These are phyloP conservation scores for Whalleya microplaca DNA, from an alignment of 2,329 filamentous ascomycete species.

Conservation along the genomic window DNA sequence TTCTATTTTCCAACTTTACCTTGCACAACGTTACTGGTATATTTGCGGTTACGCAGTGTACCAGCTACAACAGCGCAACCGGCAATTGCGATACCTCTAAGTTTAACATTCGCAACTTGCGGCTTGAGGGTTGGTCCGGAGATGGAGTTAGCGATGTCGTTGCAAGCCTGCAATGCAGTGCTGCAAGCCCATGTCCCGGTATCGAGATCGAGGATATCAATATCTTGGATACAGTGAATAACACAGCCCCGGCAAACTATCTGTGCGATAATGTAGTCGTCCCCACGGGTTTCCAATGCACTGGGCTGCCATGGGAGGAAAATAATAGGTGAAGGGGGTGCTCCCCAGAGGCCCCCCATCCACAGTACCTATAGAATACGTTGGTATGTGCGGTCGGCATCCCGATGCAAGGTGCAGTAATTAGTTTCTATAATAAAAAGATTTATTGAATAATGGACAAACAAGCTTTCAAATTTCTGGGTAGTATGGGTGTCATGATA, in stretches of 20 bases:
- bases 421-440: too few relatives aligned
- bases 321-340: slow-evolving; percentile 1
- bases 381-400: too few relatives aligned
- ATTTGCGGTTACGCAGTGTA: slow-evolving; percentile 28
- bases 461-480: too few relatives aligned
- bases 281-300: slow-evolving; percentile 14
- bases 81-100: slow-evolving; percentile 27
- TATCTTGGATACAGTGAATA: slow-evolving; percentile 7
- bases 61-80: slow-evolving; percentile 18
- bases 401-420: too few relatives aligned
- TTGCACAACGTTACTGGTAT: slow-evolving; percentile 19
- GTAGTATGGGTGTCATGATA: too few relatives aligned
- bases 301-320: neutral
- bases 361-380: too few relatives aligned
- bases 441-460: too few relatives aligned
- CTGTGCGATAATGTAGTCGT: slow-evolving; percentile 15
- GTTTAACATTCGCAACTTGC: slow-evolving; percentile 26
- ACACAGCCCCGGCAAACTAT: slow-evolving; percentile 22
- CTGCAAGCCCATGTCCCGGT: slow-evolving; percentile 9
- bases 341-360: neutral
- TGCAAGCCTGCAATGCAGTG: slow-evolving; percentile 16
- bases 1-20: slow-evolving; percentile 27
- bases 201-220: slow-evolving; percentile 18
- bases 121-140: slow-evolving; percentile 17
- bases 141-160: slow-evolving; percentile 9